These are phyloP conservation scores for Leccinum subrobustum DNA, from an alignment of 1,284 basidiomycete genomes.

Conservation along the genomic window DNA sequence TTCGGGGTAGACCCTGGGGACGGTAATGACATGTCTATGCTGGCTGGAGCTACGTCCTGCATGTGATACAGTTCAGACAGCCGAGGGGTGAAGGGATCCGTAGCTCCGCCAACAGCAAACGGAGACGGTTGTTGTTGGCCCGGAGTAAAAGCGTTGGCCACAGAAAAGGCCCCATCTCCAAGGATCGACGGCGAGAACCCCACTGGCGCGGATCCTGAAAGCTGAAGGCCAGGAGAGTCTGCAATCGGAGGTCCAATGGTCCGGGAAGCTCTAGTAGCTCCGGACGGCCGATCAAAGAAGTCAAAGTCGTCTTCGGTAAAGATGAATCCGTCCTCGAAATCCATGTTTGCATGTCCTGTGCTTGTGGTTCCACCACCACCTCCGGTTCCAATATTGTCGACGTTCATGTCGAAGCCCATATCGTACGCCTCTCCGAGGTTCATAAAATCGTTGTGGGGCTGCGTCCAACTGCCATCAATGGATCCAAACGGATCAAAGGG, in stretches of 20 bases:
- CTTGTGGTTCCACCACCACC: conserved; percentile 30
- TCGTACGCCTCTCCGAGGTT: conserved; percentile 44
- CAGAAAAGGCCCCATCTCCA: conserved; percentile 30
- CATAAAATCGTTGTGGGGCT: conserved; percentile 41
- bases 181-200: conserved; percentile 35
- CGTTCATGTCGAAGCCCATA: conserved; percentile 48
- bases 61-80: conserved; percentile 24
- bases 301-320: conserved; percentile 81
- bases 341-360: conserved; percentile 38
- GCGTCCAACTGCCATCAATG: conserved; percentile 45
- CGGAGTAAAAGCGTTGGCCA: conserved; percentile 25
- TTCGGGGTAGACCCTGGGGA: conserved; percentile 43
- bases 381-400: conserved; percentile 37
- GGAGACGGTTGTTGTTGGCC: conserved; percentile 31
- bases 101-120: conserved; percentile 25
- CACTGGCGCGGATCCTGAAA: conserved; percentile 28
- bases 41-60: conserved; percentile 21
- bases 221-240: conserved; percentile 25
- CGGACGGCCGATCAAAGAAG: conserved; percentile 63
- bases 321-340: conserved; percentile 65
- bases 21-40: conserved; percentile 37
- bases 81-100: conserved; percentile 34
- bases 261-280: conserved; percentile 15
- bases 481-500: conserved; percentile 39
- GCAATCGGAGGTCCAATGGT: conserved; percentile 14